Conservation (phyloP, 2,329 filamentous ascomycete species). For the Ceratocystis cubensis region DNA sequence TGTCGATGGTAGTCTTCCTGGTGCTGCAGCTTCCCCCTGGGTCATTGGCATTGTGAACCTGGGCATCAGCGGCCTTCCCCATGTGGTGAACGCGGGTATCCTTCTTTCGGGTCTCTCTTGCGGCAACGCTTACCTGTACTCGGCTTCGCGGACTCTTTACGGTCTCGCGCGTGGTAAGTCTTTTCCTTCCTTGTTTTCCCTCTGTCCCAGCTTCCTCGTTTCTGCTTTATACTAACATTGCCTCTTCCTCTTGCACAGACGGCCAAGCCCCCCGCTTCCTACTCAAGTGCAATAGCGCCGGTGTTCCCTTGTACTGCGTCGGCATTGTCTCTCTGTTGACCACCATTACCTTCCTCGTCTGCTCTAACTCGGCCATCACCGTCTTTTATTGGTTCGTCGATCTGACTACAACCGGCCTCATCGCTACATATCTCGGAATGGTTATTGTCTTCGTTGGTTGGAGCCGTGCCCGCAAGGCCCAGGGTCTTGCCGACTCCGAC, state of each 20-base stretch:
- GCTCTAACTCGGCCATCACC: constrained; percentile 36
- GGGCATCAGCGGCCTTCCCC: constrained; percentile 47
- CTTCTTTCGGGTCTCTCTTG: constrained; percentile 33
- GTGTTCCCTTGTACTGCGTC: constrained; percentile 50
- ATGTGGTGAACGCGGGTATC: constrained; percentile 42
- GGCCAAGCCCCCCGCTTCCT: constrained; percentile 41
- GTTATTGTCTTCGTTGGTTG: constrained; percentile 36
- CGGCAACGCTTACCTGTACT: constrained; percentile 42
- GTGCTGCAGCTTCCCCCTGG: constrained; percentile 47
- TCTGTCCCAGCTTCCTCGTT: background rate
- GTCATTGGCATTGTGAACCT: constrained; percentile 46
- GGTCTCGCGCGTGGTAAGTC: constrained; percentile 33
- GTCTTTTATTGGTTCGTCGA: constrained; percentile 44
- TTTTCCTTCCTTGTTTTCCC: background rate
- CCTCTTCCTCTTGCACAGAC: constrained; percentile 26
- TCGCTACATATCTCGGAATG: constrained; percentile 51
- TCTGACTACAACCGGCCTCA: constrained; percentile 44
- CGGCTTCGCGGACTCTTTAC: constrained; percentile 38
- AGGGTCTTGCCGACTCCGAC: constrained; percentile 36
- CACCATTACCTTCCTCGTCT: constrained; percentile 41
- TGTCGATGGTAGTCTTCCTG: constrained; percentile 38
- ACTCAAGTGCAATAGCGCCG: constrained; percentile 45
- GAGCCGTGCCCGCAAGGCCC: constrained; percentile 41
- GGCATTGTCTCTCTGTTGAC: constrained; percentile 41
- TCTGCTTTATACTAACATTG: constrained; percentile 3